A percentile compares a stretch with the other conserved stretches of the same genome.
Evolutionary conservation across 2,329 filamentous ascomycete species (phyloP).

Genomic region (Coniochaeta prunicola): DNA sequence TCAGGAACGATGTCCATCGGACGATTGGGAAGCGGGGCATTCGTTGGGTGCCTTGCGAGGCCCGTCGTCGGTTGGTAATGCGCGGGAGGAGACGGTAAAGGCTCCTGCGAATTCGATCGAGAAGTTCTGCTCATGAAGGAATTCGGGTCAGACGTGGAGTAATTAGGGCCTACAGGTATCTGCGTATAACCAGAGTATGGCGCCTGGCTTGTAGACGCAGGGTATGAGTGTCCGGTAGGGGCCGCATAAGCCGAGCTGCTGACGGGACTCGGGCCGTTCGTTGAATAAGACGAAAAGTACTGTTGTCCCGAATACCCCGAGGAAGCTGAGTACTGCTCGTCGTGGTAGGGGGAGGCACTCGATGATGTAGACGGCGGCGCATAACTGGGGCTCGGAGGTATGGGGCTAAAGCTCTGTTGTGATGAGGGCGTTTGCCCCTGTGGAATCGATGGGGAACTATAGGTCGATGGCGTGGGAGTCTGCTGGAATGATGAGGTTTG

Average conservation of each 20-base stretch:
- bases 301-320: constrained; percentile 14
- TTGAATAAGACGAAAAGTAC: constrained; percentile 27
- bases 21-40: constrained; percentile 50
- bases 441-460: constrained; percentile 18
- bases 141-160: constrained; percentile 37
- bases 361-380: constrained; percentile 16
- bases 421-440: constrained; percentile 22
- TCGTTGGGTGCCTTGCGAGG: constrained; percentile 51
- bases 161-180: constrained; percentile 45
- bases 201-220: constrained; percentile 26
- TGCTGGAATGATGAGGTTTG: constrained; percentile 27
- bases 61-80: constrained; percentile 35
- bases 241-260: constrained; percentile 26
- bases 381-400: constrained; percentile 28
- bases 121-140: constrained; percentile 35
- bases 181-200: constrained; percentile 46
- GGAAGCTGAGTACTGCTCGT: constrained; percentile 13
- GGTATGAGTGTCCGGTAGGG: constrained; percentile 3
- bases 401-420: constrained; percentile 32
- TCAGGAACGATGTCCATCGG: constrained; percentile 38
- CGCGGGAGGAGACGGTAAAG: constrained; percentile 35
- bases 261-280: constrained; percentile 31
- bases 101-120: constrained; percentile 43
- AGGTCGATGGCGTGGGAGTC: constrained; percentile 29
- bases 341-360: constrained; percentile 17